phyloP scores from a whole-genome alignment of 139 green algal species.

The Coelastrella sp. region DNA sequence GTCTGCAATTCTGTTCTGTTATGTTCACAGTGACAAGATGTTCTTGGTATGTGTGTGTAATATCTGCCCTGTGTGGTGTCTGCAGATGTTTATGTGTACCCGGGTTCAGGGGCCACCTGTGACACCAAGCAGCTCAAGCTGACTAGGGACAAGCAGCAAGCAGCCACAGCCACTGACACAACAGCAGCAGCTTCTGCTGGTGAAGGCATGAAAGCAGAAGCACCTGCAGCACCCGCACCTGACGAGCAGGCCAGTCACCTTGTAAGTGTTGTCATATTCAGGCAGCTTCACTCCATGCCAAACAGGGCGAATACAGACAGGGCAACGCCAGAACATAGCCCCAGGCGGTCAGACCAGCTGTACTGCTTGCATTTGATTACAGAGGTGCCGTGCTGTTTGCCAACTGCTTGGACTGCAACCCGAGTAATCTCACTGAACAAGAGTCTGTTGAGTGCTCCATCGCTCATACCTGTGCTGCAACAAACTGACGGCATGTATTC shows the following conservation, averaged over 20 bases:
- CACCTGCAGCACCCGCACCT: neutral
- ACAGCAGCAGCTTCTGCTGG: neutral
- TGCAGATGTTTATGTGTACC: slow-evolving; percentile 76
- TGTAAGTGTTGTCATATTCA: neutral
- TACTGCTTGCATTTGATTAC: too few species aligned
- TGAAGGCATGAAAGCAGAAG: slow-evolving; percentile 14
- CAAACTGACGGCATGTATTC: neutral
- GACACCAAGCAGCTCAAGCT: slow-evolving; percentile 66
- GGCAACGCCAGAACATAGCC: too few species aligned
- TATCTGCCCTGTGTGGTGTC: neutral
- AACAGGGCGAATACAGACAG: too few species aligned
- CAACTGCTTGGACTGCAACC: too few species aligned
- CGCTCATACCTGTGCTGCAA: neutral
- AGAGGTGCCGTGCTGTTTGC: too few species aligned
- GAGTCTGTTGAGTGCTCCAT: neutral
- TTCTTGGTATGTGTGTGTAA: neutral
- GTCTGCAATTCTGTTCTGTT: too few species aligned
- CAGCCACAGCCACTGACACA: neutral
- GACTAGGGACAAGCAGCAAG: neutral
- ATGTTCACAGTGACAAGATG: neutral
- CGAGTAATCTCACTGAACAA: too few species aligned
- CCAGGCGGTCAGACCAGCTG: too few species aligned
- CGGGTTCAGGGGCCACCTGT: slow-evolving; percentile 82
- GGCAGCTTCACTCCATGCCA: neutral
- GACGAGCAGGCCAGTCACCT: neutral